These are phyloP conservation scores for Hemileccinum rubropunctum DNA, from an alignment of 768 basidiomycete genomes.

Conservation along the genomic window DNA sequence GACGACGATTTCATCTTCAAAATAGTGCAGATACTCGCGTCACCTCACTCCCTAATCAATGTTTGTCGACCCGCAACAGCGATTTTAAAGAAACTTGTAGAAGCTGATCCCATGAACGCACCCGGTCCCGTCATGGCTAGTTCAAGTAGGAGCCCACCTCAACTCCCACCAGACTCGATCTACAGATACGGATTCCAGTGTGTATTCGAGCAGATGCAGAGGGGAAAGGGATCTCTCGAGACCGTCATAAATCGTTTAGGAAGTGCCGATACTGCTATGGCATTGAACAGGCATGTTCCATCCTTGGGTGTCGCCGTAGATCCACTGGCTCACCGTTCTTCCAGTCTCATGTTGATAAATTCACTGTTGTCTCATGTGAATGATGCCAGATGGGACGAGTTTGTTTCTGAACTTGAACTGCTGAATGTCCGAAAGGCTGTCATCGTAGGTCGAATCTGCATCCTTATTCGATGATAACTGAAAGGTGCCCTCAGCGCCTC, in stretches of 20 bases:
- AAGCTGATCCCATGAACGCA: slow-evolving; percentile 73
- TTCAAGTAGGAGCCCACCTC: slow-evolving; percentile 56
- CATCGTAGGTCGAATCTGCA: slow-evolving; percentile 49
- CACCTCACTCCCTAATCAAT: slow-evolving; percentile 76
- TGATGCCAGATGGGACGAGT: slow-evolving; percentile 75
- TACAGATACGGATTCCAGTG: slow-evolving; percentile 82
- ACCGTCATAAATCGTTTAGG: slow-evolving; percentile 79
- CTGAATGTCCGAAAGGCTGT: slow-evolving; percentile 81
- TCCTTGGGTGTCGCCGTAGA: not conserved
- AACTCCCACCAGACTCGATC: slow-evolving; percentile 62
- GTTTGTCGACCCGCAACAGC: slow-evolving; percentile 90
- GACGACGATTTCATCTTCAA: slow-evolving; percentile 70
- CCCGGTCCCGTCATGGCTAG: slow-evolving; percentile 57
- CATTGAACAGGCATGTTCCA: slow-evolving; percentile 63
- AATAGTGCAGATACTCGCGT: slow-evolving; percentile 76
- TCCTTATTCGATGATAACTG: slow-evolving; percentile 2
- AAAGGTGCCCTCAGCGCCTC: slow-evolving; percentile 50
- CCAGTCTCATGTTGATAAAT: slow-evolving; percentile 87
- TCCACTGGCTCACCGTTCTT: slow-evolving; percentile 8
- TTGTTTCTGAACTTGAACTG: slow-evolving; percentile 69
- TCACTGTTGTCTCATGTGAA: slow-evolving; percentile 78
- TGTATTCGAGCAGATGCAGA: slow-evolving; percentile 81
- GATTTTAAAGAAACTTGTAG: slow-evolving; percentile 85
- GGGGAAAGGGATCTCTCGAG: slow-evolving; percentile 66
- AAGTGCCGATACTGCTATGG: slow-evolving; percentile 83